Conservation (phyloP, 164 flowering plant genomes). For the Magnolia officinalis region DNA sequence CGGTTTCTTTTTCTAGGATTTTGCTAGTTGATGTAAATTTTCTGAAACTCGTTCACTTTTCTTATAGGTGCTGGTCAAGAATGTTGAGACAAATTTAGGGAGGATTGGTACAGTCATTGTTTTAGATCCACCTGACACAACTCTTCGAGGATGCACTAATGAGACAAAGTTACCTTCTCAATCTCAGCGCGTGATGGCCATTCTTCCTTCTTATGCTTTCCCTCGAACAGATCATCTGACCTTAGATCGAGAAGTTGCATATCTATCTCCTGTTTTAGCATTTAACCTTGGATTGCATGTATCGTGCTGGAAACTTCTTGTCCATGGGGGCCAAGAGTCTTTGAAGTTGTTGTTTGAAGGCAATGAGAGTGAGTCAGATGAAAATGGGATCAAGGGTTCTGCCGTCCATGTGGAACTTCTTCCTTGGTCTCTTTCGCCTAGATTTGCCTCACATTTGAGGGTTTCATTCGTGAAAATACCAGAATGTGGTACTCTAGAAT, state of each 20-base stretch:
- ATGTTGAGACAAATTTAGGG: slow-evolving; percentile 40
- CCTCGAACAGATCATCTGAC: slow-evolving; percentile 18
- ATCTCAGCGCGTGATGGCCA: slow-evolving; percentile 34
- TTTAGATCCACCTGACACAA: slow-evolving; percentile 52
- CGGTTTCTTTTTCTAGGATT: not conserved
- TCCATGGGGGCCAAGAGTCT: slow-evolving; percentile 53
- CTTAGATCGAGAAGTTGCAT: slow-evolving; percentile 48
- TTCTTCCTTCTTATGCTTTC: slow-evolving; percentile 52
- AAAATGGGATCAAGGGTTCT: slow-evolving; percentile 22
- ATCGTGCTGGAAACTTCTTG: slow-evolving; percentile 60
- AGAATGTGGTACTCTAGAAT: slow-evolving; percentile 72
- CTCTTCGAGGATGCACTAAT: slow-evolving; percentile 7
- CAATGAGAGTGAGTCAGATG: slow-evolving; percentile 21
- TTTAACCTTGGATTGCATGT: slow-evolving; percentile 77
- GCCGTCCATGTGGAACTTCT: slow-evolving; percentile 38
- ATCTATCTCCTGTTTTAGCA: slow-evolving; percentile 68
- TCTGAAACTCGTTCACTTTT: not conserved
- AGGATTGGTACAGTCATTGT: slow-evolving; percentile 67
- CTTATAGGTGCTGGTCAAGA: slow-evolving; percentile 55
- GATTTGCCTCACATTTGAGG: slow-evolving; percentile 82
- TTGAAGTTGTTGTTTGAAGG: slow-evolving; percentile 45
- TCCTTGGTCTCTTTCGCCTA: slow-evolving; percentile 43
- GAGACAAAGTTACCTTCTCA: slow-evolving; percentile 9
- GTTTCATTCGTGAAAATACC: slow-evolving; percentile 87
- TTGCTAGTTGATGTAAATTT: not conserved